These are phyloP conservation scores for Hypoxylon sp. DNA, from an alignment of 2,329 filamentous ascomycete species.

Conservation along the genomic window DNA sequence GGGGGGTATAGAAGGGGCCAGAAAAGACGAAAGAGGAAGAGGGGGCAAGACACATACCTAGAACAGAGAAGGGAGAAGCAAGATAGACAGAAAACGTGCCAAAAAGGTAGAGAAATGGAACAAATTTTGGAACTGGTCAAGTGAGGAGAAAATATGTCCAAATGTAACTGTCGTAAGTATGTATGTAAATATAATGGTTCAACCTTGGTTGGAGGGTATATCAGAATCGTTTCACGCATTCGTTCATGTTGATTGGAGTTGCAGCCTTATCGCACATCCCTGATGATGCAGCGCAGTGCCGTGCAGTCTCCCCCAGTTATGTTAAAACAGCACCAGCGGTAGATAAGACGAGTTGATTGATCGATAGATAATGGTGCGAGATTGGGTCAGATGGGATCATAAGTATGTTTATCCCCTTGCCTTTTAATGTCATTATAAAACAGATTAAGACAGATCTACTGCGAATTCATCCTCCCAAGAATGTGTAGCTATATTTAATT, in stretches of 20 bases:
- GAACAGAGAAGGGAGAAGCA: constrained; percentile 17
- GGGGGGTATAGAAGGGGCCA: constrained; percentile 12
- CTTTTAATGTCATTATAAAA: constrained; percentile 26
- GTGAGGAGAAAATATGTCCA: constrained; percentile 35
- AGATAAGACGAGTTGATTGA: constrained; percentile 49
- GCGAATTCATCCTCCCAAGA: constrained; percentile 11
- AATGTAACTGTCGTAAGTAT: constrained; percentile 18
- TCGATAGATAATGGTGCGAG: constrained; percentile 42
- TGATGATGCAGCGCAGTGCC: constrained; percentile 42
- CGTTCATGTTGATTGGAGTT: constrained; percentile 46
- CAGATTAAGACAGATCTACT: constrained; percentile 30
- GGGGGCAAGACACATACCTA: constrained; percentile 26
- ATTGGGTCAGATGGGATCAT: constrained; percentile 49
- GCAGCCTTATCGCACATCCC: constrained; percentile 54
- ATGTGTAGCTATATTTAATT: constrained; percentile 6
- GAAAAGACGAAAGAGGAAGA: constrained; percentile 16
- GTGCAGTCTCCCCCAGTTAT: constrained; percentile 30
- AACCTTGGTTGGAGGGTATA: constrained; percentile 43
- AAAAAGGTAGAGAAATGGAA: constrained; percentile 20
- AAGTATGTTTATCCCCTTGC: constrained; percentile 16
- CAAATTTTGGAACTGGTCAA: constrained; percentile 26
- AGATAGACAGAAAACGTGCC: constrained; percentile 4
- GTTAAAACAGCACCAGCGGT: constrained; percentile 42
- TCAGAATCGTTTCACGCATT: constrained; percentile 45
- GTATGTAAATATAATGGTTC: constrained; percentile 34